Conservation (phyloP, 495 filamentous ascomycete genomes). For the Rhypophila decipiens region DNA sequence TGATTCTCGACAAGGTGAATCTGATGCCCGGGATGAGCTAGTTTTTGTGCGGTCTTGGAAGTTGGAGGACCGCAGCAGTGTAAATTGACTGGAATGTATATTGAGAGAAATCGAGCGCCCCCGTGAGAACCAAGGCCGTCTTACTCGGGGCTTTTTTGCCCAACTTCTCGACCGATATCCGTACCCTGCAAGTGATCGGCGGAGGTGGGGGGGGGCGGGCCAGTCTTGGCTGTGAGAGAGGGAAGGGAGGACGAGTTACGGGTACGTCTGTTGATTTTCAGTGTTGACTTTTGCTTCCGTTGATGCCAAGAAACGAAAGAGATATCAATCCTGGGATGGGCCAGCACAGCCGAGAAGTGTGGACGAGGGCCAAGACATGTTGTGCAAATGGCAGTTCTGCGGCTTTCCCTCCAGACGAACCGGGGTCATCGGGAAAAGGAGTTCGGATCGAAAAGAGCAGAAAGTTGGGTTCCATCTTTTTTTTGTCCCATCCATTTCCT, state of each 20-base stretch:
- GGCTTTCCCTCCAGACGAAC: slow-evolving; percentile 15
- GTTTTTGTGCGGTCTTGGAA: neutral
- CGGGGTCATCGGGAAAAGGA: slow-evolving; percentile 12
- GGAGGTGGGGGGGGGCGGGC: slow-evolving; percentile 7
- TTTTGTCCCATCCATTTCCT: neutral
- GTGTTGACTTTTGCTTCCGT: neutral
- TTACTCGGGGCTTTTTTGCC: slow-evolving; percentile 19
- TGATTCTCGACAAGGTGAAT: slow-evolving; percentile 81
- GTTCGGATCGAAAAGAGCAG: slow-evolving; percentile 8
- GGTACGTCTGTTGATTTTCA: neutral
- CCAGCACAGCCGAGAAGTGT: slow-evolving; percentile 19
- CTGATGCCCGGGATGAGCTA: slow-evolving; percentile 87
- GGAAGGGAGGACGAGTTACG: slow-evolving; percentile 5
- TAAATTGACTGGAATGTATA: slow-evolving; percentile 5
- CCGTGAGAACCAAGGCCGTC: slow-evolving; percentile 9
- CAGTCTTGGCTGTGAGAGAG: slow-evolving; percentile 19
- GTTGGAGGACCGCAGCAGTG: slow-evolving; percentile 21
- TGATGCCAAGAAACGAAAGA: slow-evolving; percentile 21
- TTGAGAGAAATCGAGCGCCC: neutral
- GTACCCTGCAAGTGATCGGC: slow-evolving; percentile 21
- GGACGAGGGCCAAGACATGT: slow-evolving; percentile 15
- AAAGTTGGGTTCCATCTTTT: too few relatives aligned
- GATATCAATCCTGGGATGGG: slow-evolving; percentile 25
- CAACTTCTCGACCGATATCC: slow-evolving; percentile 13
- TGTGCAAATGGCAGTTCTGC: slow-evolving; percentile 18